A percentile compares a stretch with the other conserved stretches of the same genome.
Conservation (phyloP, 2,329 filamentous ascomycete genomes). For the Colletotrichum sp. region DNA sequence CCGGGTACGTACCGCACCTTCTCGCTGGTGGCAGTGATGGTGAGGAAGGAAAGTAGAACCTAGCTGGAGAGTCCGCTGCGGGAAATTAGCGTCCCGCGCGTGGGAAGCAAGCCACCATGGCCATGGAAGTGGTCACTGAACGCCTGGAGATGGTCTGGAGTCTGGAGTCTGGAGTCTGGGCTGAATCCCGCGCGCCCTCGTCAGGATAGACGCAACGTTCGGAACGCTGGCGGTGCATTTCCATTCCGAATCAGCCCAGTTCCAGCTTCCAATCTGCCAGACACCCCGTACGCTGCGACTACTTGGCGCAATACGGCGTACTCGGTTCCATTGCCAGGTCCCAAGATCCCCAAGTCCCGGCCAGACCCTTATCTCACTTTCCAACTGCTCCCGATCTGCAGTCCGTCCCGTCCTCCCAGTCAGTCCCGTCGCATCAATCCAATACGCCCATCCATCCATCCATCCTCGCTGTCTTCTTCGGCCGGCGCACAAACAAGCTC, state of each 20-base stretch:
- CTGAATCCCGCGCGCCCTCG: background rate
- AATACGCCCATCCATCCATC: background rate
- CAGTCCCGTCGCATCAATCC: background rate
- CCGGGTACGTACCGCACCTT: background rate
- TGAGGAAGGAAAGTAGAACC: background rate
- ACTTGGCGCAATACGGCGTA: background rate
- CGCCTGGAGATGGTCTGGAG: background rate
- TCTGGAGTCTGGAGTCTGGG: background rate
- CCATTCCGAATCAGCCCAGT: background rate
- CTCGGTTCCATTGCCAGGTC: background rate
- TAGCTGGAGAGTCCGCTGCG: background rate
- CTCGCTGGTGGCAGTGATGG: background rate
- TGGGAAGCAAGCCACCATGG: background rate
- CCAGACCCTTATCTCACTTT: background rate
- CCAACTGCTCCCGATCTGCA: background rate
- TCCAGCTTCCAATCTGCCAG: background rate
- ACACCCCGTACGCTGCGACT: background rate
- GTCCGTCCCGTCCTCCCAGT: background rate
- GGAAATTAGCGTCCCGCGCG: background rate
- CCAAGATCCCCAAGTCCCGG: background rate
- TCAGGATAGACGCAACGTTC: background rate
- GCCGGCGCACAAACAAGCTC: conserved; percentile 2
- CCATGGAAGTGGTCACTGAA: background rate
- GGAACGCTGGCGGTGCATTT: background rate
- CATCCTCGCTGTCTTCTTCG: background rate